These are phyloP conservation scores for Didymellaceae sp. DNA, from an alignment of 2,329 filamentous ascomycete genomes.

Conservation along the genomic window DNA sequence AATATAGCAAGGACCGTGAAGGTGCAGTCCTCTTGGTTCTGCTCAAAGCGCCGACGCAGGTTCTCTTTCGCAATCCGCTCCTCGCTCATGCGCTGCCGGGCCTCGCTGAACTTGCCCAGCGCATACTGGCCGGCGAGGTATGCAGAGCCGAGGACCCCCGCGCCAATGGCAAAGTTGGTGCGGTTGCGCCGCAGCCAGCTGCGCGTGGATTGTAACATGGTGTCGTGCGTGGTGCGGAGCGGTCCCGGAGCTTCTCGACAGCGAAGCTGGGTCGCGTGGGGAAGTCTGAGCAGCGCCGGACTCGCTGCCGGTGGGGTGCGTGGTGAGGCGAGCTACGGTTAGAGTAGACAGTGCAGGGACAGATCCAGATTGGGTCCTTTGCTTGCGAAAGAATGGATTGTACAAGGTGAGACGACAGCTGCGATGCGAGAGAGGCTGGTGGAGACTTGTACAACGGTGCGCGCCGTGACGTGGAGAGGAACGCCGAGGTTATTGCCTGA, in stretches of 20 bases:
- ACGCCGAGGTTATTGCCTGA: slow-evolving; percentile 1
- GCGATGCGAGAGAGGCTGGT: neutral
- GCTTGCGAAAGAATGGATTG: neutral
- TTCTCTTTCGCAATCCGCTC: slow-evolving; percentile 97
- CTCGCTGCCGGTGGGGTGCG: neutral
- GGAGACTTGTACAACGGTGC: neutral
- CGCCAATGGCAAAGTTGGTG: slow-evolving; percentile 85
- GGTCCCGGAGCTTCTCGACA: slow-evolving; percentile 4
- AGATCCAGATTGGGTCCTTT: too few species aligned
- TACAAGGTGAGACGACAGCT: neutral
- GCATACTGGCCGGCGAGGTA: slow-evolving; percentile 95
- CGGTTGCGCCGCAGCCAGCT: slow-evolving; percentile 93
- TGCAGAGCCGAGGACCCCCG: slow-evolving; percentile 84
- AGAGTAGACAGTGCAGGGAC: too few species aligned
- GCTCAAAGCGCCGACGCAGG: slow-evolving; percentile 92
- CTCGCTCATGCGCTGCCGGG: slow-evolving; percentile 93
- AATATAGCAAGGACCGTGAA: slow-evolving; percentile 96
- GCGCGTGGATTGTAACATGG: slow-evolving; percentile 75
- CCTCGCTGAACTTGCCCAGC: slow-evolving; percentile 86
- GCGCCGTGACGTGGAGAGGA: neutral
- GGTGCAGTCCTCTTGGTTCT: slow-evolving; percentile 98
- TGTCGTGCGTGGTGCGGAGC: neutral
- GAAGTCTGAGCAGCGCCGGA: neutral
- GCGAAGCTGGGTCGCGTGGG: slow-evolving; percentile 15
- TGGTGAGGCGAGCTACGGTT: neutral